A percentile compares a stretch with the other conserved stretches of the same genome.
phyloP scores from a whole-genome alignment of 331 rosid species.

The Telfairia occidentalis region DNA sequence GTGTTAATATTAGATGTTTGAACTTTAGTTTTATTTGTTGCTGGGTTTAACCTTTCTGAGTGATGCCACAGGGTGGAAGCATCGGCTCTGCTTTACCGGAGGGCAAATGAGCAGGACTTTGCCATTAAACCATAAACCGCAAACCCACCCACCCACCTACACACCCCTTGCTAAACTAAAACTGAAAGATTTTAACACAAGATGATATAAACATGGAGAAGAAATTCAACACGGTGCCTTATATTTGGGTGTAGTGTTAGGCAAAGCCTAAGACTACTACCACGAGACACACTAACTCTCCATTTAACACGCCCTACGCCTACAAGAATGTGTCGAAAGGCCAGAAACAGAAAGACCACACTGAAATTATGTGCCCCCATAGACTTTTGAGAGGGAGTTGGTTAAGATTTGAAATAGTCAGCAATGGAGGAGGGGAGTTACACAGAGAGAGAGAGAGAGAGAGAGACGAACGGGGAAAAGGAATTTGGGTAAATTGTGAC shows the following conservation, averaged over 20 bases:
- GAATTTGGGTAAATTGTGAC: not conserved
- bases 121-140: constrained; percentile 66
- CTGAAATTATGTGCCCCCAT: not conserved
- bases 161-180: constrained; percentile 36
- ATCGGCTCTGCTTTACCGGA: constrained; percentile 93
- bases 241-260: not conserved
- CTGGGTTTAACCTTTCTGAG: not conserved
- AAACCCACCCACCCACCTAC: constrained; percentile 18
- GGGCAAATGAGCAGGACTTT: constrained; percentile 92
- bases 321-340: not conserved
- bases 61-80: constrained; percentile 90
- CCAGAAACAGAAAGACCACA: not conserved
- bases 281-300: not conserved
- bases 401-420: not conserved
- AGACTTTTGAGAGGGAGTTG: not conserved
- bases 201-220: constrained; percentile 11
- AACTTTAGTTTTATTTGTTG: not conserved
- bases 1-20: not conserved
- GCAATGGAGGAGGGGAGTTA: not conserved
- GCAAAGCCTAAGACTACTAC: not conserved
- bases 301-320: not conserved
- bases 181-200: constrained; percentile 15
- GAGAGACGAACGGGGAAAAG: not conserved
- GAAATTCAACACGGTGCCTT: not conserved
- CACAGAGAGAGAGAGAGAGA: not conserved